Evolutionary conservation across 176 grass and related monocot species (phyloP), one percentile per base, ranked within the genome.

Genomic region (Poa pratensis): DNA sequence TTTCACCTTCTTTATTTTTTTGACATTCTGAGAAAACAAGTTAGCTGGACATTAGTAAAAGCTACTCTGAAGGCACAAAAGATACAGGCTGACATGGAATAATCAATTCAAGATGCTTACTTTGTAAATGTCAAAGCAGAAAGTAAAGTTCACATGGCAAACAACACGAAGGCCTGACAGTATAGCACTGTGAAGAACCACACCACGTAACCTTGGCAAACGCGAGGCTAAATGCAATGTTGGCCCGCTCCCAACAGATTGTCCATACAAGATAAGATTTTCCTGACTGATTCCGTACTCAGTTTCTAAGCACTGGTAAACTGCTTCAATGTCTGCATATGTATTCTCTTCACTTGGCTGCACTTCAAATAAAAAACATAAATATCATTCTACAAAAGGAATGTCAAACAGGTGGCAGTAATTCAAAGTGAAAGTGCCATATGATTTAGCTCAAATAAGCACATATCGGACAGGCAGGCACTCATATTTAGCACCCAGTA

Each of bases 51-150:
- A 42, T 89, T 78, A 92, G 77, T 72, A 81, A 83, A 87, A 40
- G 68, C 28, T 18, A 67, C 40, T 6, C 70, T 60, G 2, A 55
- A 85, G 72, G 42, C 28, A 82, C 54, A 76, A 35, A 27, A 87
- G 3, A 13, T 58, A 32, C 17, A 72, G 9, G 40, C 8, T 27
- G 5, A 46, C 18, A 78, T 67, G 43, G 63, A 50, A 67, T 22
- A 82, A 60, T 43, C 49, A 62, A 73, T 28, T 71, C 0, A 20
- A 88, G 37, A 70, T 37, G 60, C 89, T 86, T 90, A 96, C 97
- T 89, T 99, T 99, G 87, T 99, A 99, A 80, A 99, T 99, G 80
- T 99, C 97, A 84, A 99, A 96, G 83, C 94, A 99, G 50, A 99
- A 89, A 69, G 91, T 96, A 86, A 92, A 99, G 76, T 99, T 96